A percentile compares a stretch with the other conserved stretches of the same genome.
phyloP scores from a whole-genome alignment of 768 basidiomycete species.

The Dentipellis sp. region DNA sequence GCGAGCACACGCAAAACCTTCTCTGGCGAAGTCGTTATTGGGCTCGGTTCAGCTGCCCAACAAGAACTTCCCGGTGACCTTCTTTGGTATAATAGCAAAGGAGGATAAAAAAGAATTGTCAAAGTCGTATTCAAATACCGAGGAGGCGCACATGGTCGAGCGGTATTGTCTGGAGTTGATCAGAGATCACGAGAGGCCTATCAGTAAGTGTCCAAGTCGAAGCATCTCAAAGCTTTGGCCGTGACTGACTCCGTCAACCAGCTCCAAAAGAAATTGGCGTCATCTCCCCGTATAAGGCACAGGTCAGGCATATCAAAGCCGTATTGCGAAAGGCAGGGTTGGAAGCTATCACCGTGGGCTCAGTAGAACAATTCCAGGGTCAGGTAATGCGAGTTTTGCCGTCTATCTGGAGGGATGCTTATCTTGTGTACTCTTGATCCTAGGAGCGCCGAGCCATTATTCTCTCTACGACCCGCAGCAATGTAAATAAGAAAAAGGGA shows the following conservation, averaged over 20 bases:
- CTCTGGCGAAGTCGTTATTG: slow-evolving; percentile 18
- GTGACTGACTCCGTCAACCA: neutral
- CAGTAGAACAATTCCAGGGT: slow-evolving; percentile 34
- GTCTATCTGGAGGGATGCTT: neutral
- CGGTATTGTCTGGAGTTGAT: slow-evolving; percentile 22
- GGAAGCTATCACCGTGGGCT: slow-evolving; percentile 23
- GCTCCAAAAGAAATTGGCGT: slow-evolving; percentile 26
- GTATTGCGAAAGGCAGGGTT: slow-evolving; percentile 13
- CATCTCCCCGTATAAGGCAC: slow-evolving; percentile 32
- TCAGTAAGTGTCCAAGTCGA: slow-evolving; percentile 19
- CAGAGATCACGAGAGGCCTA: slow-evolving; percentile 17
- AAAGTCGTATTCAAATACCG: slow-evolving; percentile 32
- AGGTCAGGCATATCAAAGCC: slow-evolving; percentile 23
- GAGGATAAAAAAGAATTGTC: slow-evolving; percentile 26
- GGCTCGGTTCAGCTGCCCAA: slow-evolving; percentile 21
- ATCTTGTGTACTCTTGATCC: neutral
- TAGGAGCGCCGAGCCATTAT: slow-evolving; percentile 31
- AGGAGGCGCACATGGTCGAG: slow-evolving; percentile 27
- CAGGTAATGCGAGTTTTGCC: slow-evolving; percentile 19
- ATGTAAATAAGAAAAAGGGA: slow-evolving; percentile 15
- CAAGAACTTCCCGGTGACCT: slow-evolving; percentile 22
- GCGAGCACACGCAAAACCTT: slow-evolving; percentile 18
- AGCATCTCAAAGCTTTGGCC: neutral
- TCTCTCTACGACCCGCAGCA: slow-evolving; percentile 29
- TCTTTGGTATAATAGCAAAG: slow-evolving; percentile 24